Percentiles rank a stretch among this genome's conserved stretches.
phyloP scores from a whole-genome alignment of 139 green algal genomes.

The Spirogloea muscicola region DNA sequence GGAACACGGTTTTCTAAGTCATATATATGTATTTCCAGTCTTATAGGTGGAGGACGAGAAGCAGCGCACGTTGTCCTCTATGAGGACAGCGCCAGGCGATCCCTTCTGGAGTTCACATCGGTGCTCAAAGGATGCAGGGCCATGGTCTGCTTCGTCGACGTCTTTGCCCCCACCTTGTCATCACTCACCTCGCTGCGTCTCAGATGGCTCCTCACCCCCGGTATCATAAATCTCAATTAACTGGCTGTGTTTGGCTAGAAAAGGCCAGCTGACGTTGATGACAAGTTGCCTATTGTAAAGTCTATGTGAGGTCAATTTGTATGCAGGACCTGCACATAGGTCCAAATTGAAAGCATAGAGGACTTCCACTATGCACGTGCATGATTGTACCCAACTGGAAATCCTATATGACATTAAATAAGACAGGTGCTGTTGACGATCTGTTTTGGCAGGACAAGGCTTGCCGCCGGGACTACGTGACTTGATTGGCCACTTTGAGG shows the following conservation, averaged over 20 bases:
- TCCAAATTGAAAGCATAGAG: no score
- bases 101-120: slow-evolving; percentile 52
- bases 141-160: slow-evolving; percentile 52
- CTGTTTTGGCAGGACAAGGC: no score
- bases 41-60: slow-evolving; percentile 56
- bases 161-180: slow-evolving; percentile 22
- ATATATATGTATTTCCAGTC: not conserved
- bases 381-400: no score
- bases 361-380: no score
- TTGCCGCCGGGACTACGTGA: no score
- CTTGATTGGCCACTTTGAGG: slow-evolving; percentile 57
- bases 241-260: no score
- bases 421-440: no score
- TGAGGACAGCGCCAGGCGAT: slow-evolving; percentile 63
- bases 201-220: slow-evolving; percentile 47
- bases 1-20: not conserved
- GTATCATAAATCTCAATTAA: slow-evolving; percentile 47
- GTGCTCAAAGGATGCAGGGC: slow-evolving; percentile 52
- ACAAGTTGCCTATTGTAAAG: slow-evolving; percentile 25
- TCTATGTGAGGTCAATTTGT: not conserved
- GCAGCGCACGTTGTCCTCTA: slow-evolving; percentile 89
- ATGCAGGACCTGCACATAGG: no score
- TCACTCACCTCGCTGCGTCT: slow-evolving; percentile 38
- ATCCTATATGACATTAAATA: no score
- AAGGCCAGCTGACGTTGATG: no score